Conservation (phyloP, 129 eudicot genomes). For the Tagetes erecta region DNA sequence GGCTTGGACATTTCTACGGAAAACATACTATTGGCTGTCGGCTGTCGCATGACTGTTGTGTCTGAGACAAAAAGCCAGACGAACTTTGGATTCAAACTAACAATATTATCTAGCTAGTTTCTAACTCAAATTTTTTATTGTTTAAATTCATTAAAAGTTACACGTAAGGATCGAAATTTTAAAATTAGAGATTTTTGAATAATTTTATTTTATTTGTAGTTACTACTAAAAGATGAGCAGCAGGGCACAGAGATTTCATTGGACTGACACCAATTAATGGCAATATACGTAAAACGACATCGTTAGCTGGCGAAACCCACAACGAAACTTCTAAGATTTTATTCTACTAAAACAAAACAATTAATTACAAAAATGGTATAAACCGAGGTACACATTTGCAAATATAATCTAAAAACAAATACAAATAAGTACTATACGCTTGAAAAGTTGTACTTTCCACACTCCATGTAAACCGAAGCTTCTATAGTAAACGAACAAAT, state of each 20-base stretch:
- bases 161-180: too few relatives aligned
- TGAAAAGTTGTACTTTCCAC: conserved; percentile 42
- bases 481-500: conserved; percentile 63
- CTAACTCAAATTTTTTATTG: too few relatives aligned
- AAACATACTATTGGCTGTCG: too few relatives aligned
- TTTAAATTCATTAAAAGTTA: too few relatives aligned
- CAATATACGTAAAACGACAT: conserved; percentile 6
- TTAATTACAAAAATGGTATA: conserved; percentile 39
- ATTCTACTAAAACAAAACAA: conserved; percentile 21
- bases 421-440: conserved; percentile 30
- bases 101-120: too few relatives aligned
- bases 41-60: too few relatives aligned
- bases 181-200: too few relatives aligned
- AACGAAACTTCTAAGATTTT: background rate
- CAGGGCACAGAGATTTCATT: conserved; percentile 3
- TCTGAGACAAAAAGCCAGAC: too few relatives aligned
- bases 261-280: conserved; percentile 14
- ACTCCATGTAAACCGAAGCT: conserved; percentile 68
- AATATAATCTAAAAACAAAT: conserved; percentile 8
- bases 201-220: too few relatives aligned
- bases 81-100: too few relatives aligned
- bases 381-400: background rate
- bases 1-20: too few relatives aligned
- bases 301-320: conserved; percentile 13
- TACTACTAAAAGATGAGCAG: too few relatives aligned